A percentile compares a stretch with the other conserved stretches of the same genome.
These are phyloP conservation scores for Boletus hoseneyae DNA, from an alignment of 1,284 basidiomycete genomes.

Conservation along the genomic window DNA sequence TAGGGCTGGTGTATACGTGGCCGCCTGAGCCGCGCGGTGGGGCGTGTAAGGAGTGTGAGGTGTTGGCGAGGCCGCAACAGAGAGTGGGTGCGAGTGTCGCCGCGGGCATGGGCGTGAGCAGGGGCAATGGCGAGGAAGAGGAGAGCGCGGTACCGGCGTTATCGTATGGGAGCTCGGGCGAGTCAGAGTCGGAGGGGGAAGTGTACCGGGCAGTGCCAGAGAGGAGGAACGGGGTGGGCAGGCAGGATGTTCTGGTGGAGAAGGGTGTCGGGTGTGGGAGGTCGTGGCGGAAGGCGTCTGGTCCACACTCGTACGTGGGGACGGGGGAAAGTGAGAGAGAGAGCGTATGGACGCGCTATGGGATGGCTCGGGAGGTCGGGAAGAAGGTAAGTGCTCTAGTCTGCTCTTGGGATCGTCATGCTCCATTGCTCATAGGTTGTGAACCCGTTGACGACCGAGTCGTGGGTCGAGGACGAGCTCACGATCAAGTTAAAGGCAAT, in stretches of 20 bases:
- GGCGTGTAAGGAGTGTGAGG: conserved; percentile 10
- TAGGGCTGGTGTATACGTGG: conserved; percentile 22
- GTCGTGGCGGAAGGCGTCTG: conserved; percentile 2
- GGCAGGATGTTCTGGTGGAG: background rate
- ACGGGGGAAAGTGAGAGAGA: too few relatives aligned
- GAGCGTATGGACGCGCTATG: background rate
- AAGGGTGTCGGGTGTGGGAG: conserved; percentile 7
- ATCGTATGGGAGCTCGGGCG: conserved; percentile 16
- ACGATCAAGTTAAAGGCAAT: background rate
- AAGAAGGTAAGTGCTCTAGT: conserved; percentile 6
- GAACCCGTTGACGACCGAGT: background rate
- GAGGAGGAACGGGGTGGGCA: background rate
- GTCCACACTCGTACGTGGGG: background rate
- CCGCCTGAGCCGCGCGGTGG: conserved; percentile 15
- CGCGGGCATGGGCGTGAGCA: background rate
- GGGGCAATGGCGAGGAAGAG: background rate
- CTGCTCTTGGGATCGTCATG: too few relatives aligned
- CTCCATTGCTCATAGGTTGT: conserved; percentile 1
- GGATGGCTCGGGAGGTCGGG: background rate
- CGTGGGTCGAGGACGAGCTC: conserved; percentile 16
- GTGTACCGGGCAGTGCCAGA: background rate
- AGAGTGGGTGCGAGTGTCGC: background rate
- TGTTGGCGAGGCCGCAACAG: background rate
- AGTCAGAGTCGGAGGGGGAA: conserved; percentile 8
- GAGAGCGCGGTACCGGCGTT: conserved; percentile 8